Conservation (phyloP, 2,329 filamentous ascomycete species). For the Trichoderma asperellum region DNA sequence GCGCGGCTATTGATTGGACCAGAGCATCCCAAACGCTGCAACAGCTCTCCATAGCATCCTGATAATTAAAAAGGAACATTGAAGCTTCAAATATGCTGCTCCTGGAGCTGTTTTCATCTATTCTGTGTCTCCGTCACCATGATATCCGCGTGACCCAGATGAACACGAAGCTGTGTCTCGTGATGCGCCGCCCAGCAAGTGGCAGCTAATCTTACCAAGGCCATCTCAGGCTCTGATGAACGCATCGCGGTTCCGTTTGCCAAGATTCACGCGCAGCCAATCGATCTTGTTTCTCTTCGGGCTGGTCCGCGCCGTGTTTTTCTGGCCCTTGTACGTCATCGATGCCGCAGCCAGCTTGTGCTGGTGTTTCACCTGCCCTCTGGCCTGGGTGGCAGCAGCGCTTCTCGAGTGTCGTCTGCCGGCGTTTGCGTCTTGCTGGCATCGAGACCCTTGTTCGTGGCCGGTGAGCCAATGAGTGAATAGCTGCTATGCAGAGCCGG, state of each 20-base stretch:
- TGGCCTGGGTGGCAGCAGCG: background rate
- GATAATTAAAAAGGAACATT: background rate
- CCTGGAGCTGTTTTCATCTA: background rate
- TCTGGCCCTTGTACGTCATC: background rate
- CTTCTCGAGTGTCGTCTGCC: background rate
- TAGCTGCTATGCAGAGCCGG: background rate
- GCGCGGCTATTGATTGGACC: constrained; percentile 26
- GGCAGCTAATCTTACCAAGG: background rate
- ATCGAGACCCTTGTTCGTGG: background rate
- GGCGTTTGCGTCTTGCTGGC: background rate
- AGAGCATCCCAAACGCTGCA: background rate
- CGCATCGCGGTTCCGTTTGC: background rate
- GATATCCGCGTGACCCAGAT: background rate
- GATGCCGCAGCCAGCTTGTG: background rate
- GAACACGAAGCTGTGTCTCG: background rate
- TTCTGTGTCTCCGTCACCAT: background rate
- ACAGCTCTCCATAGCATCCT: background rate
- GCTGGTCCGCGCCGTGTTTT: background rate
- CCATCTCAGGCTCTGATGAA: background rate
- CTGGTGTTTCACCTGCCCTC: background rate
- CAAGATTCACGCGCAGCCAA: background rate
- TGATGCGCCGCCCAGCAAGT: background rate
- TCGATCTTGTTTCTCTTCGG: background rate
- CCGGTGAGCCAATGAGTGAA: background rate
- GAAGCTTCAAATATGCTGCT: background rate